A percentile compares a stretch with the other conserved stretches of the same genome.
phyloP scores from a whole-genome alignment of 768 basidiomycete genomes.

The Hortiboletus flavorubellus region DNA sequence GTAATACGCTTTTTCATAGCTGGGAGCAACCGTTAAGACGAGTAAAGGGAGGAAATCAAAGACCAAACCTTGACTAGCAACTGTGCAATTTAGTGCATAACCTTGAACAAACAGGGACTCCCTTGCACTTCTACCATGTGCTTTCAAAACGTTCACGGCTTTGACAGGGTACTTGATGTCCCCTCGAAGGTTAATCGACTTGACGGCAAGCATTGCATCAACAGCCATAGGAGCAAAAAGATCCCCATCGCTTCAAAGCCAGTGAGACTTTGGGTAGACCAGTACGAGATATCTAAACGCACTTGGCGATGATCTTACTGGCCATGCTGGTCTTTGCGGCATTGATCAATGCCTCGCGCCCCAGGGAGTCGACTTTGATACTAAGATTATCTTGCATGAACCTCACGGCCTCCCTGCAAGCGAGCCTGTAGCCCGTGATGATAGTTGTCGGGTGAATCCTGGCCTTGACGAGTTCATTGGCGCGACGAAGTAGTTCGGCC shows the following conservation, averaged over 20 bases:
- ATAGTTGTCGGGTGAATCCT: constrained; percentile 99
- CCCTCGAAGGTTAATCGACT: constrained; percentile 88
- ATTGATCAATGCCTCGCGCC: constrained; percentile 88
- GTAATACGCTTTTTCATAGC: constrained; percentile 96
- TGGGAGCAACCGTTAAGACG: constrained; percentile 30
- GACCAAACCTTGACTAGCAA: constrained; percentile 92
- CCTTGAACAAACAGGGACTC: constrained; percentile 95
- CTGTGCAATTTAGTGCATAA: constrained; percentile 97
- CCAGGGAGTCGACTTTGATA: constrained; percentile 90
- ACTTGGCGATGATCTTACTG: constrained; percentile 98
- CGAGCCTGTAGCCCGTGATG: constrained; percentile 96
- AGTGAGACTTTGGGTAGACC: background rate
- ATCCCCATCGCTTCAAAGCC: constrained; percentile 77
- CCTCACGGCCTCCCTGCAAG: constrained; percentile 94
- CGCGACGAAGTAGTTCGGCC: constrained; percentile 92
- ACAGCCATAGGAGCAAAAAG: constrained; percentile 98
- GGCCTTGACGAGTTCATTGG: constrained; percentile 96
- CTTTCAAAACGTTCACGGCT: constrained; percentile 97
- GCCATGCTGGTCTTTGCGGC: constrained; percentile 98
- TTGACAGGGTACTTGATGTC: constrained; percentile 99
- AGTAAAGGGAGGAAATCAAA: background rate
- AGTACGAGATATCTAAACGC: constrained; percentile 34
- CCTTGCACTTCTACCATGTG: constrained; percentile 92
- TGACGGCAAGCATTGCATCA: constrained; percentile 97
- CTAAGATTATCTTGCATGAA: constrained; percentile 98